Percentiles rank a stretch among this genome's conserved stretches.
Conservation (phyloP, 2,329 filamentous ascomycete genomes). For the Magnaporthiopsis poae region DNA sequence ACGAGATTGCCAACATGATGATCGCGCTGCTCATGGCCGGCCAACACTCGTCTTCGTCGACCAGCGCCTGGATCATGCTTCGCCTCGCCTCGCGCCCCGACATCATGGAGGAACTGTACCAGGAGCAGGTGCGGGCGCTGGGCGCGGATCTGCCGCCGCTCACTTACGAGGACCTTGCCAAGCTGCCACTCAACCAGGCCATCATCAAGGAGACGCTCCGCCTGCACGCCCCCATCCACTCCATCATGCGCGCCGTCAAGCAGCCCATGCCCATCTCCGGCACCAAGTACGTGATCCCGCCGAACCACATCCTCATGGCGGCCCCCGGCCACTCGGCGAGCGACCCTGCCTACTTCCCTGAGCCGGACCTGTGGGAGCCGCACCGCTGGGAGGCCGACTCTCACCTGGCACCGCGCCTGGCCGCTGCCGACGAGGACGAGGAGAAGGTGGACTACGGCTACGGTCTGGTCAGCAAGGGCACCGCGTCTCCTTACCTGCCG, state of each 20-base stretch:
- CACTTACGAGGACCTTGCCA: constrained; percentile 66
- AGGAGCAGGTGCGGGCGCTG: constrained; percentile 66
- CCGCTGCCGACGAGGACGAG: constrained; percentile 37
- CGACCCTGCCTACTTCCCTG: constrained; percentile 66
- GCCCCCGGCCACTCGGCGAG: constrained; percentile 73
- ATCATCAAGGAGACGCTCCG: constrained; percentile 88
- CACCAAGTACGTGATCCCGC: constrained; percentile 73
- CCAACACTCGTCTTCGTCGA: constrained; percentile 70
- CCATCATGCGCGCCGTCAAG: constrained; percentile 87
- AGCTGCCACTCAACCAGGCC: constrained; percentile 71
- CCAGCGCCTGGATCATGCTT: constrained; percentile 68
- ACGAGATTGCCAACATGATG: constrained; percentile 77
- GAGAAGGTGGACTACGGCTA: constrained; percentile 90
- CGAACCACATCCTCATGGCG: constrained; percentile 70
- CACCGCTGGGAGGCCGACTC: constrained; percentile 74
- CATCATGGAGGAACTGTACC: constrained; percentile 59
- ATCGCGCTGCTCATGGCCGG: constrained; percentile 77
- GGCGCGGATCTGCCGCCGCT: constrained; percentile 67
- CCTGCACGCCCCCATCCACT: constrained; percentile 86
- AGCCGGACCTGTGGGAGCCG: constrained; percentile 76
- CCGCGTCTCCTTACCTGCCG: constrained; percentile 79
- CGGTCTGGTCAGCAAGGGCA: constrained; percentile 83
- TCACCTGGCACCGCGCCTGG: constrained; percentile 39
- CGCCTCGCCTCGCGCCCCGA: constrained; percentile 61
- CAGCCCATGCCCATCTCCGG: constrained; percentile 73